Percentiles rank a stretch among this genome's conserved stretches.
These are phyloP conservation scores for Diaporthe helianthi DNA, from an alignment of 2,329 filamentous ascomycete genomes.

Conservation along the genomic window DNA sequence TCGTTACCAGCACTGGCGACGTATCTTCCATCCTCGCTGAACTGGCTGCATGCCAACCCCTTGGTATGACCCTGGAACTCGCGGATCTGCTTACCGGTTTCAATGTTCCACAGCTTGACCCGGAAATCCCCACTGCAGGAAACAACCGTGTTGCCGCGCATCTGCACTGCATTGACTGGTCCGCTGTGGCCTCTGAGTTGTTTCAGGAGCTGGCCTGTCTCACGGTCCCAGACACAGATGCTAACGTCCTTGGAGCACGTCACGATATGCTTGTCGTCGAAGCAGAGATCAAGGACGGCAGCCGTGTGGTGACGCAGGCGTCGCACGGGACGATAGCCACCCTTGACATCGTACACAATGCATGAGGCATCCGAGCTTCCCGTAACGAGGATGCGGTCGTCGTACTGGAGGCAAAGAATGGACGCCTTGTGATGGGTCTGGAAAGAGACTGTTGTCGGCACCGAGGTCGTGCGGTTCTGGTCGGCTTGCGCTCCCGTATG, in stretches of 20 bases:
- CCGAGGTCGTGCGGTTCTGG: constrained; percentile 49
- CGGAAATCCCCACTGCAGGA: constrained; percentile 93
- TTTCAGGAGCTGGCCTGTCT: constrained; percentile 76
- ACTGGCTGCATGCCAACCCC: constrained; percentile 93
- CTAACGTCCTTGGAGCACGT: constrained; percentile 96
- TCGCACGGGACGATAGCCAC: constrained; percentile 79
- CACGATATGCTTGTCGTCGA: constrained; percentile 90
- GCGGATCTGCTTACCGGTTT: constrained; percentile 85
- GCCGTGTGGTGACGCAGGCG: constrained; percentile 81
- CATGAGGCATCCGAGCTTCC: constrained; percentile 92
- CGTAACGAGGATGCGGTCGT: constrained; percentile 90
- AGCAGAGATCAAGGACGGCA: constrained; percentile 91
- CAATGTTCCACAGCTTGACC: constrained; percentile 95
- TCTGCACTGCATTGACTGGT: constrained; percentile 94
- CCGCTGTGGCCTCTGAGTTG: constrained; percentile 86
- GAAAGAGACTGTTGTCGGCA: constrained; percentile 64
- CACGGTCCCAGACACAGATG: constrained; percentile 93
- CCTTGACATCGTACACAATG: constrained; percentile 87
- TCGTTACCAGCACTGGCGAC: constrained; percentile 96
- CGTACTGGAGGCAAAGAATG: constrained; percentile 94
- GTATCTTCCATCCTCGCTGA: constrained; percentile 91
- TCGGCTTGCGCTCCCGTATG: constrained; percentile 37
- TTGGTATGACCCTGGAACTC: constrained; percentile 92
- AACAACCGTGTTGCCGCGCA: constrained; percentile 90
- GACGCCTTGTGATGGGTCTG: constrained; percentile 83